Base-by-base conservation (phyloP, 2,329 filamentous ascomycete species). In the Arthrocladium fulminans region DNA sequence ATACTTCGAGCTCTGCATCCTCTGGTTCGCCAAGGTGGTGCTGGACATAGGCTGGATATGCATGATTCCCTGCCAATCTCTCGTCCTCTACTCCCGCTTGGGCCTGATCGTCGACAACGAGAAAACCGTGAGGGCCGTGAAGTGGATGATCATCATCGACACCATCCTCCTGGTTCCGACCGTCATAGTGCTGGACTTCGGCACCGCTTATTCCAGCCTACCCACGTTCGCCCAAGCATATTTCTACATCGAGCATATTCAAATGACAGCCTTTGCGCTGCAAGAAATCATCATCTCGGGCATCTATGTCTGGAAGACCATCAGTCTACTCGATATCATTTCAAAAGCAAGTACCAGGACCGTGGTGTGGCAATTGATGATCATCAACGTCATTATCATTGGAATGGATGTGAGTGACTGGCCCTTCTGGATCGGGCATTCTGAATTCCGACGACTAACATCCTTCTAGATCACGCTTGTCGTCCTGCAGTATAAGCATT, bases 261-360 rank as follows among this genome's bases (percentile, higher is more conserved):
- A 79, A 55, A 70, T 78, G 57, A 74, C 72, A 3, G 64, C 73
- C 8, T 78, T 79, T 55, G 75, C 72, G 53, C 48, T 77, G 13
- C 76, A 79, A 54, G 76, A 79, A 50, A 66, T 72, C 44, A 65
- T 76, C 51, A 69, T 79, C 46, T 76, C 74, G 1, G 64, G 65
- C 1, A 60, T 76, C 13, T 79, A 76, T 58, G 75, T 79, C 48
- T 65, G 63, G 60, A 73, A 77, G 53, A 75, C 75, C 0, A 59
- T 72, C 50, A 69, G 65, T 69, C 66, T 77, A 49, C 64, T 77
- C 47, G 66, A 65, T 6, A 55, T 70, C 13, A 24, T 38, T 23
- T 66, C 73, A 15, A 63, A 69, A 47, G 59, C 60, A 19, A 57
- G 60, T 47, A 68, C 67, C 44, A 65, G 67, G 54, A 67, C 66